phyloP scores from a whole-genome alignment of 75 land plant genomes.

The Cryptomeria japonica region DNA sequence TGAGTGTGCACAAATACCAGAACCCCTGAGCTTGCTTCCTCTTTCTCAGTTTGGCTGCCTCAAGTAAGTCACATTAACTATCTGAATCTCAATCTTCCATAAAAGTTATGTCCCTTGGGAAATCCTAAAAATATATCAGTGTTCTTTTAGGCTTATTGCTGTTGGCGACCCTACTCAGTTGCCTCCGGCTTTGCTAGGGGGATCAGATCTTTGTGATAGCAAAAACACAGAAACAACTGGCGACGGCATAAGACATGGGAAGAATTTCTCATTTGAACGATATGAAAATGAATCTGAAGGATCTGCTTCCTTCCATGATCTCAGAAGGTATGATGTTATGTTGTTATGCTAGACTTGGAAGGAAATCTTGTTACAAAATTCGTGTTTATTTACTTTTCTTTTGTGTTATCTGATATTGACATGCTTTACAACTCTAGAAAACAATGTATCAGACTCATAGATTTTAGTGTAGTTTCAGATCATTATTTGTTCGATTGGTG shows the following conservation, averaged over 20 bases:
- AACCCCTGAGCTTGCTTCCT: constrained; percentile 33
- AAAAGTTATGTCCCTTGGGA: not conserved
- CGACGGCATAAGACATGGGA: not conserved
- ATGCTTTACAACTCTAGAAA: not conserved
- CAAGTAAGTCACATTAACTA: constrained; percentile 17
- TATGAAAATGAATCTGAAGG: not conserved
- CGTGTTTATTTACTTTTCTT: not conserved
- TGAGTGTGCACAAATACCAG: constrained; percentile 34
- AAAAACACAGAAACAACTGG: not conserved
- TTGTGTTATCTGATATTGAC: not conserved
- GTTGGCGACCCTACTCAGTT: constrained; percentile 35
- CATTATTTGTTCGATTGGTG: constrained; percentile 32
- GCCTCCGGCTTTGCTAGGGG: constrained; percentile 22
- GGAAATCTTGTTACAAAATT: not conserved
- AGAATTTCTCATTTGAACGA: constrained; percentile 7
- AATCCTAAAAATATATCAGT: not conserved
- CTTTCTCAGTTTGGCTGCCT: constrained; percentile 25
- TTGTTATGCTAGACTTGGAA: not conserved
- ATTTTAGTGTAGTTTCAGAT: constrained; percentile 15
- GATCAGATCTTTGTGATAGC: constrained; percentile 3
- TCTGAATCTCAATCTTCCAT: not conserved
- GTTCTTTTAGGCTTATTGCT: constrained; percentile 26
- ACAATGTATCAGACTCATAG: not conserved
- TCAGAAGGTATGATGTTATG: constrained; percentile 13
- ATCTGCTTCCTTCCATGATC: constrained; percentile 7